phyloP scores from a whole-genome alignment of 192 early-diverging fungal species.

The Mortierella antarctica region DNA sequence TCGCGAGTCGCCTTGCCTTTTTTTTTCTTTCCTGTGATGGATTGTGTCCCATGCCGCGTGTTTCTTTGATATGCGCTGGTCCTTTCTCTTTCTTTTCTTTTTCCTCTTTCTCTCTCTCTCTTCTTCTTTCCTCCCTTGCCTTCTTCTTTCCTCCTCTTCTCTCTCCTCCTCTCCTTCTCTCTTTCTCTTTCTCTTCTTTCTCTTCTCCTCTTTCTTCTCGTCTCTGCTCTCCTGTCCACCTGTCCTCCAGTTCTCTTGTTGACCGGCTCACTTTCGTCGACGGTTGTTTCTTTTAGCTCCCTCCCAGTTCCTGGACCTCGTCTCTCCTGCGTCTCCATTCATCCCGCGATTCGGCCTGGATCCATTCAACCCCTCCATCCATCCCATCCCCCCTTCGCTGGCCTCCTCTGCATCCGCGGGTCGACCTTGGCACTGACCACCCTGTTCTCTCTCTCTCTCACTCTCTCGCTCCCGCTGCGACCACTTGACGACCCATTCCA shows the following conservation, averaged over 20 bases:
- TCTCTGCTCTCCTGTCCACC: too few species aligned
- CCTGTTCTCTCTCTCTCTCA: conserved; percentile 6
- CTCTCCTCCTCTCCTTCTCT: not conserved
- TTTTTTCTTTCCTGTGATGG: not conserved
- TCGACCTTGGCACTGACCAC: conserved; percentile 10
- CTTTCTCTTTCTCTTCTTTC: not conserved
- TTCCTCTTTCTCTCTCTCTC: not conserved
- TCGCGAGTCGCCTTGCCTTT: too few species aligned
- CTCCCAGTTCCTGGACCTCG: too few species aligned
- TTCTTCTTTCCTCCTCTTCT: not conserved
- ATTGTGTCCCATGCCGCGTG: not conserved
- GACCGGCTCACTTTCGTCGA: too few species aligned
- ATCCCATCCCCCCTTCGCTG: too few species aligned
- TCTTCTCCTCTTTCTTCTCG: not conserved
- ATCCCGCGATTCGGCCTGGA: too few species aligned
- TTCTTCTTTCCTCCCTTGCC: not conserved
- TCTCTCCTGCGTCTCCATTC: too few species aligned
- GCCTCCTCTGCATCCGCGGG: too few species aligned
- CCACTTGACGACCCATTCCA: conserved; percentile 19
- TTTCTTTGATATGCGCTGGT: not conserved
- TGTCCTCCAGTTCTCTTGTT: too few species aligned
- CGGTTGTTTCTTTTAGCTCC: too few species aligned
- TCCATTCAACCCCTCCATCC: too few species aligned
- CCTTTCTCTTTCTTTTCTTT: not conserved
- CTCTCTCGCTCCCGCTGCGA: not conserved